These are phyloP conservation scores for Calonectria naviculata DNA, from an alignment of 2,329 filamentous ascomycete species.

Conservation along the genomic window DNA sequence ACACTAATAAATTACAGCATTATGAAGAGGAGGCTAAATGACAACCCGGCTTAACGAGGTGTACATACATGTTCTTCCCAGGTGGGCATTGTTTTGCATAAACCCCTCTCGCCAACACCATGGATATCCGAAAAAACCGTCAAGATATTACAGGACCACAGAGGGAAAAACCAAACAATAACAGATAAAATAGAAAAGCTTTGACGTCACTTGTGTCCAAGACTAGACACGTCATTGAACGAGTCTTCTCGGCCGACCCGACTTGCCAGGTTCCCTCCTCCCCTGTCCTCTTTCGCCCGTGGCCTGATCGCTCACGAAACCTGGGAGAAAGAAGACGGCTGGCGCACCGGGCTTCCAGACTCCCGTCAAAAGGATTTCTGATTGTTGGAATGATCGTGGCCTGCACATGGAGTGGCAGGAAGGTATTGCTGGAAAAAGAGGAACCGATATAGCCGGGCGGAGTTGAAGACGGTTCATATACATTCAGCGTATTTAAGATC, in stretches of 20 bases:
- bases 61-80: slow-evolving; percentile 38
- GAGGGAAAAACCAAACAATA: slow-evolving; percentile 27
- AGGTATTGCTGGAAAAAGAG: slow-evolving; percentile 27
- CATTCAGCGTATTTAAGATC: slow-evolving; percentile 39
- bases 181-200: slow-evolving; percentile 15
- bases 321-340: slow-evolving; percentile 20
- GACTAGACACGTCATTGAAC: slow-evolving; percentile 24
- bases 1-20: slow-evolving; percentile 59
- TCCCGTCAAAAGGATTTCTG: slow-evolving; percentile 21
- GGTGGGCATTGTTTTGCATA: slow-evolving; percentile 9
- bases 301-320: slow-evolving; percentile 16
- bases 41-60: slow-evolving; percentile 40
- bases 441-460: slow-evolving; percentile 36
- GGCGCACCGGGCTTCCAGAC: slow-evolving; percentile 23
- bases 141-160: slow-evolving; percentile 28
- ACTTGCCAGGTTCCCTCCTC: slow-evolving; percentile 6
- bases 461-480: slow-evolving; percentile 40
- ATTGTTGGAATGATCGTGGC: slow-evolving; percentile 13
- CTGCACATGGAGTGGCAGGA: slow-evolving; percentile 5
- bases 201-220: slow-evolving; percentile 19
- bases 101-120: slow-evolving; percentile 24
- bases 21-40: slow-evolving; percentile 54
- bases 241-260: slow-evolving; percentile 29
- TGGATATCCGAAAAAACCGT: slow-evolving; percentile 26
- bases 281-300: slow-evolving; percentile 15